Evolutionary conservation across 2,329 filamentous ascomycete species (phyloP), one percentile per base, ranked within the genome.

Genomic region (Blastomyces gilchristii): DNA sequence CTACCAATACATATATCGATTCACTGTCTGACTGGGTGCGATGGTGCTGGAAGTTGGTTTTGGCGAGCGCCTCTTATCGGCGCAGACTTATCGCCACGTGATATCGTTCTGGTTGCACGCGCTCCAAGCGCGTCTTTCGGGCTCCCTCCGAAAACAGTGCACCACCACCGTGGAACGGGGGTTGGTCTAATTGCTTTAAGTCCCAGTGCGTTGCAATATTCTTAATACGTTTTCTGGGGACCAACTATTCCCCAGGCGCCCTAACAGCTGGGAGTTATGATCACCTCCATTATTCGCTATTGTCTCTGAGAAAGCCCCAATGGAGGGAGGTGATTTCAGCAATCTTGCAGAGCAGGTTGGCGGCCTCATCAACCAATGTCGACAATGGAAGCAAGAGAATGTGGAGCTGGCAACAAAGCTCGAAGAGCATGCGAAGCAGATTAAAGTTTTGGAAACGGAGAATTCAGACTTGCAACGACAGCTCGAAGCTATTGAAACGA

Each of bases 341-440:
- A 59, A 47, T 11, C 25, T 59, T 11, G 58, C 58, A n/a, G 58
- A 49, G 28, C 58, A 59, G 58, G 58, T 59, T 31, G 58, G 58
- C n/a, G 25, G 28, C 14, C 58, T 59, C 12, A 28, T 59, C 28
- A 37, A 41, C 28, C 58, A 64, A 69, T 63, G 73, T 71, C 22
- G 72, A 72, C 59, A 64, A 62, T 52, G 63, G 68, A 61, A 39
- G n/a, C 41, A 53, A 39, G 11, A 34, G 25, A 54, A 61, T 25
- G 25, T 11, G 14, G 49, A 25, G 28, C 59, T 61, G 4, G 25
- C 41, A 52, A 12, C 18, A 37, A 43, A 71, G 62, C 68, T 67
- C 28, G 67, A 67, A 12, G 56, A 63, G 47, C 66, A 65, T 53
- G 59, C 64, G 16, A 63, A 65, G 28, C 47, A 34, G 22, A 49